These are phyloP conservation scores for Pleurotus ostreatus DNA, from an alignment of 768 basidiomycete species.

Conservation along the genomic window DNA sequence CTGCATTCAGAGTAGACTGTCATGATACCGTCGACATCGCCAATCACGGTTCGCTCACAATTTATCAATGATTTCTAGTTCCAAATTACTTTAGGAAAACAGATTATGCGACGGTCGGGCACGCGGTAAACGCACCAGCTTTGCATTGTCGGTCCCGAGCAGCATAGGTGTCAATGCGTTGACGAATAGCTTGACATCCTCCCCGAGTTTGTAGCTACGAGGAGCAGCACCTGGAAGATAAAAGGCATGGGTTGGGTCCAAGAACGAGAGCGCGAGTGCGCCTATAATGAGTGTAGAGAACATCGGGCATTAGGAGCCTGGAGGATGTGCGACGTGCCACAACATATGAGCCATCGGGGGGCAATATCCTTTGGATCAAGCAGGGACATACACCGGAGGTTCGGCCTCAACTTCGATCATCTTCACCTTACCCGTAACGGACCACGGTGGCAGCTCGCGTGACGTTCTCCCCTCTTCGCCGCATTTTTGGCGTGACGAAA, in stretches of 20 bases:
- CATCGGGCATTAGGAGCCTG: constrained; percentile 1
- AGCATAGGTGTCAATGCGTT: constrained; percentile 90
- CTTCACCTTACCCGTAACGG: background rate
- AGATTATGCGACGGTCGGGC: too few relatives aligned
- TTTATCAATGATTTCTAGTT: constrained; percentile 86
- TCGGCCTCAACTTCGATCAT: background rate
- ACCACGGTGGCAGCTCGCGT: background rate
- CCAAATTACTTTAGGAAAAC: background rate
- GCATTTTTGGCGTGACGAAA: constrained; percentile 12
- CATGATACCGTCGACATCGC: background rate
- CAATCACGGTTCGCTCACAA: constrained; percentile 43
- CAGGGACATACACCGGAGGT: background rate
- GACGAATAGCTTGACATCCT: constrained; percentile 76
- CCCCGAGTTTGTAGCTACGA: constrained; percentile 69
- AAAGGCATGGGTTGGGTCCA: constrained; percentile 52
- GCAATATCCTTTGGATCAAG: background rate
- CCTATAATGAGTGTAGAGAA: constrained; percentile 5
- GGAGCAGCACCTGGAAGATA: constrained; percentile 93
- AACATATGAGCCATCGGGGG: background rate
- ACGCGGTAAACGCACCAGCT: constrained; percentile 53
- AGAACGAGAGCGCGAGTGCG: constrained; percentile 15
- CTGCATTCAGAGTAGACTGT: constrained; percentile 19
- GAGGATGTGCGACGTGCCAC: background rate
- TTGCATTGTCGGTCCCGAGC: constrained; percentile 59
- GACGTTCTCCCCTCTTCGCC: background rate